Evolutionary conservation across 169 alveolate genomes (phyloP), one percentile per base, ranked within the genome.

Genomic region (Plasmodium relictum): DNA sequence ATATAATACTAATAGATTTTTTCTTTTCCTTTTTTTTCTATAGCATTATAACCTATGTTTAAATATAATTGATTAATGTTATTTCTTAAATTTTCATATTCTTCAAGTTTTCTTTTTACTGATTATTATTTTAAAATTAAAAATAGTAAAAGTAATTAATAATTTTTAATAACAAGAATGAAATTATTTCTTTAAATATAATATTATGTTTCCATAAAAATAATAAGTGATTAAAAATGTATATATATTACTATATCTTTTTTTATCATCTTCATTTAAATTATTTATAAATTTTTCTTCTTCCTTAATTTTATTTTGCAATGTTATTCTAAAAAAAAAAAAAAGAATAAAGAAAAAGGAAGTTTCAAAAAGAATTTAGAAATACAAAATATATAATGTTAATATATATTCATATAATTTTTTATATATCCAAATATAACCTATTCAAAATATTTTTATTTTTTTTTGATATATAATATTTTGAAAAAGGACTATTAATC

Each of bases 401-500:
- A 31, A 31, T 31, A 31, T 31, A 31, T 31, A 31, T 31, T 31
- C 39, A 2, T 31, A 31, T 31, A 31, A 31, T 31, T 31, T 31
- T 31, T 31, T 31, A 31, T 31, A 31, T 2, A 3, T 31, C 3
- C 1, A 31, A 31, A 31, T 31, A 31, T 31, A 31, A 31, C 39
- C 39, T 31, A 31, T 31, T 3, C 3, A 31, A 31, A 31, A 31
- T 31, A 31, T 31, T 31, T 31, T 18, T 69, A 24, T 45, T 69
- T 26, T 70, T 65, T 58, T 58, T 45, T 26, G 76, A 76, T 10
- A 76, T 48, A 58, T 63, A 76, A 26, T 39, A 76, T 76, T 76
- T 76, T 37, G 89, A 76, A 39, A 76, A 63, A 65, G 89, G 78
- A 42, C 78, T 76, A 48, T 76, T 76, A 31, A 18, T 39, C 24